Base-by-base conservation (phyloP, 352 stramenopile genomes). In the Phytophthora hybrid region DNA sequence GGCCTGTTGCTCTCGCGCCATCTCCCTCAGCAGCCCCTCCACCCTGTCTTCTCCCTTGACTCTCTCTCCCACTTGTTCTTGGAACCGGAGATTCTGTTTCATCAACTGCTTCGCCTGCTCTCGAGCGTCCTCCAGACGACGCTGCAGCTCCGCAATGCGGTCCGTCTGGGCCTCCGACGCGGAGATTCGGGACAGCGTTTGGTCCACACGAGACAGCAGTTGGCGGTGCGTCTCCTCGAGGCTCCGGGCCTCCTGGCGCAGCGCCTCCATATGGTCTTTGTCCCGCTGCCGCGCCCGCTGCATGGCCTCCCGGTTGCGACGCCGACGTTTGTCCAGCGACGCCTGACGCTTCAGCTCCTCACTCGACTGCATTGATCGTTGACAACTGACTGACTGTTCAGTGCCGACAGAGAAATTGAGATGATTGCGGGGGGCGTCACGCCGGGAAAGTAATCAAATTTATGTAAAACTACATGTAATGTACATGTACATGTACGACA, bases 261-360 rank as follows among this genome's bases (percentile, higher is more conserved):
- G 69, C 14, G 69, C 71, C 51, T 85, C 79, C 81, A 89, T 89
- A 46, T 85, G 71, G 34, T 87, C 79, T 51, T 81, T 85, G 59
- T 84, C 77, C n/a, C 81, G 74, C 72, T 86, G 79, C 0, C 83
- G 76, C 5, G 83, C 73, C 23, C 83, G 83, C 66, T 89, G 83
- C 83, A 89, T 90, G 47, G 83, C 75, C 78, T 90, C 83, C 39
- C 81, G 81, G 61, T 89, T 90, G 71, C 81, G 83, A 29, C 79
- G 83, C 21, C 81, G 81, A 9, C 81, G 81, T 19, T 74, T 78
- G 57, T 89, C 81, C 32, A 90, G 76, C 34, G 79, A 85, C 32
- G 63, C 68, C 60, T 75, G 72, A 13, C 66, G 64, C 49, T 76
- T 77, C 29, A 67, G 52, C 49, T 77, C 74, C 44, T 56, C 9